These are phyloP conservation scores for Wickerhamiella dianesei DNA, from an alignment of 805 yeast genomes.

Conservation along the genomic window DNA sequence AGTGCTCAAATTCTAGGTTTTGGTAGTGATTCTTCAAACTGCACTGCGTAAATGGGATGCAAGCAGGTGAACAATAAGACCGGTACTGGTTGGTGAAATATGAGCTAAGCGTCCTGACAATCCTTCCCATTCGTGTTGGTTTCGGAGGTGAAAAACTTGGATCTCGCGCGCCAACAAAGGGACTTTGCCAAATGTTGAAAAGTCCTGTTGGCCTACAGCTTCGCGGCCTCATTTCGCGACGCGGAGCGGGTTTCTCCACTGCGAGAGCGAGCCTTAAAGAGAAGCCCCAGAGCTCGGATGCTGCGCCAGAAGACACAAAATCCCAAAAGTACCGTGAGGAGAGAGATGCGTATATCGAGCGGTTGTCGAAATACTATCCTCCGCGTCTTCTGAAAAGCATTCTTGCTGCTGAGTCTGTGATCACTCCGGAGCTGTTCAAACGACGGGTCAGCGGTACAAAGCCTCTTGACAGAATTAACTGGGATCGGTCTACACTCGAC, in stretches of 20 bases:
- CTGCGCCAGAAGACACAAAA: neutral
- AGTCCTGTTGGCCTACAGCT: neutral
- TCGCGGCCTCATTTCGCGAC: neutral
- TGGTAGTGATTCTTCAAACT: too few relatives aligned
- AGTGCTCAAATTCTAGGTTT: too few relatives aligned
- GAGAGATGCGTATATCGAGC: conserved; percentile 35
- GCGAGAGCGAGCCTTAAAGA: neutral
- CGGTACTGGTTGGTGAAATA: neutral
- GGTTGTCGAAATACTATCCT: conserved; percentile 62
- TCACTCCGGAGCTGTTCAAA: conserved; percentile 49
- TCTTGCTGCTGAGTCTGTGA: conserved; percentile 60
- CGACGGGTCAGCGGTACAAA: conserved; percentile 31
- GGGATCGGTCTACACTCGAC: conserved; percentile 59
- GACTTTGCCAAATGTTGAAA: neutral
- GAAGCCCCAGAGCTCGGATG: neutral
- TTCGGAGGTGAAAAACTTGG: neutral
- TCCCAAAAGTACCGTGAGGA: neutral
- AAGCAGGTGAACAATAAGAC: too few relatives aligned
- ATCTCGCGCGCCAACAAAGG: too few relatives aligned
- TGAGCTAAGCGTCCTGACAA: neutral
- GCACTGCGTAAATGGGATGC: too few relatives aligned
- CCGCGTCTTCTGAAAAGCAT: conserved; percentile 72
- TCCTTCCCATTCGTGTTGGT: neutral
- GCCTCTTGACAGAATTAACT: conserved; percentile 56
- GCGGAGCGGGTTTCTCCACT: neutral